Conservation (phyloP, 805 yeast species). For the Candida vaughaniae region DNA sequence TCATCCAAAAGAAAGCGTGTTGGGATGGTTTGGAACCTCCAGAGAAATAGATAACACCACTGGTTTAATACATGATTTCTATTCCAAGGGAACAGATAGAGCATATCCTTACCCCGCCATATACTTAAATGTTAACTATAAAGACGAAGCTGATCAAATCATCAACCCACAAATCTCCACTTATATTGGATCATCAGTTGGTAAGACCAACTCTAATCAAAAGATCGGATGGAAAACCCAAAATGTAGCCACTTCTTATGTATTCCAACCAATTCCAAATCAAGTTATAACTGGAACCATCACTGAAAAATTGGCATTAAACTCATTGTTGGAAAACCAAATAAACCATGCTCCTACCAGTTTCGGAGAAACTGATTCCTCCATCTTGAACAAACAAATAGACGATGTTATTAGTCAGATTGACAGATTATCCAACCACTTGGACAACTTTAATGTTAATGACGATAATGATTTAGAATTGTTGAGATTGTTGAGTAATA, state of each 20-base stretch:
- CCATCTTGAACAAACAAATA: constrained; percentile 47
- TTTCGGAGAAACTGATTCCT: constrained; percentile 31
- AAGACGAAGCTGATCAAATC: constrained; percentile 44
- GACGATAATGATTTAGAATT: constrained; percentile 55
- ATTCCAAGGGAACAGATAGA: constrained; percentile 65
- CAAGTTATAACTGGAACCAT: constrained; percentile 53
- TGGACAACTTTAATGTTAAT: constrained; percentile 35
- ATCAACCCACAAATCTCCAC: constrained; percentile 58
- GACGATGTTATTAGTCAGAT: constrained; percentile 46
- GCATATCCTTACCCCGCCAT: constrained; percentile 76
- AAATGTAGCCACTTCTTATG: constrained; percentile 41
- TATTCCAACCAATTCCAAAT: constrained; percentile 77
- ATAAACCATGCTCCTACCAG: constrained; percentile 25
- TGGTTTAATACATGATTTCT: constrained; percentile 78
- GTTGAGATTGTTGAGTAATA: constrained; percentile 64
- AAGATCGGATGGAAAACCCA: constrained; percentile 41
- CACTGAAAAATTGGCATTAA: constrained; percentile 58
- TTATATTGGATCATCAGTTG: constrained; percentile 77
- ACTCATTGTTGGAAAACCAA: constrained; percentile 27
- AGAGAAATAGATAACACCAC: constrained; percentile 65
- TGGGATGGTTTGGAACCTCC: constrained; percentile 82
- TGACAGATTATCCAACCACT: constrained; percentile 49
- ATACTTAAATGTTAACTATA: constrained; percentile 69
- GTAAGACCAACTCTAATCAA: constrained; percentile 29
- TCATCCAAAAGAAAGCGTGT: constrained; percentile 71